Conservation (phyloP, 2,329 filamentous ascomycete species). For the Ascomycota sp. region DNA sequence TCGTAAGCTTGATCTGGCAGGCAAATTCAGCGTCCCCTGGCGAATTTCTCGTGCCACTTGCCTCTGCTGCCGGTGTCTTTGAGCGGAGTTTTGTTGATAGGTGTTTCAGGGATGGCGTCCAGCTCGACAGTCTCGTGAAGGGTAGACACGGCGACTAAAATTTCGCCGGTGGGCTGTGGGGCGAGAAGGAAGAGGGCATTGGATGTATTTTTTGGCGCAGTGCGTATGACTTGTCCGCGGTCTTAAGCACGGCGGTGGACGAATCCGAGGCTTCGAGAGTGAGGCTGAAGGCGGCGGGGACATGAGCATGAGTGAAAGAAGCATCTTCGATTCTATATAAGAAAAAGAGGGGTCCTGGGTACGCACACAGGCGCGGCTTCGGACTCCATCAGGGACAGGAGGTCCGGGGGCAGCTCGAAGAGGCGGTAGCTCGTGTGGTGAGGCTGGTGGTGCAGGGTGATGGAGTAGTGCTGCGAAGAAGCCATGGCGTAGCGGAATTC, state of each 20-base stretch:
- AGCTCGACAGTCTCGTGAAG: slow-evolving; percentile 44
- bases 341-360: neutral
- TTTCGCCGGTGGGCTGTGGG: slow-evolving; percentile 11
- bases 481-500: too few relatives aligned
- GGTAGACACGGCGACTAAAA: slow-evolving; percentile 29
- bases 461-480: slow-evolving; percentile 4
- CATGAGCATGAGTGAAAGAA: neutral
- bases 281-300: slow-evolving; percentile 15
- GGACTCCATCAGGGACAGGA: slow-evolving; percentile 33
- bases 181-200: slow-evolving; percentile 40
- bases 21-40: slow-evolving; percentile 15
- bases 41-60: slow-evolving; percentile 42
- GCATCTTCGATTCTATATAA: too few relatives aligned
- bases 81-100: slow-evolving; percentile 9
- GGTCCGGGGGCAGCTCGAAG: slow-evolving; percentile 39
- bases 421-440: slow-evolving; percentile 34
- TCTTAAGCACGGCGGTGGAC: slow-evolving; percentile 26
- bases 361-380: slow-evolving; percentile 31
- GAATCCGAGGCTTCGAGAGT: slow-evolving; percentile 27
- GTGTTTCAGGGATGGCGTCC: slow-evolving; percentile 18
- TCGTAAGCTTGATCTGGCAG: too few relatives aligned
- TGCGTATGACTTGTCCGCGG: slow-evolving; percentile 30
- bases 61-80: slow-evolving; percentile 17
- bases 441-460: slow-evolving; percentile 28
- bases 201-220: slow-evolving; percentile 45